phyloP scores from a whole-genome alignment of 495 filamentous ascomycete species.

The Penicillium cataractarum region DNA sequence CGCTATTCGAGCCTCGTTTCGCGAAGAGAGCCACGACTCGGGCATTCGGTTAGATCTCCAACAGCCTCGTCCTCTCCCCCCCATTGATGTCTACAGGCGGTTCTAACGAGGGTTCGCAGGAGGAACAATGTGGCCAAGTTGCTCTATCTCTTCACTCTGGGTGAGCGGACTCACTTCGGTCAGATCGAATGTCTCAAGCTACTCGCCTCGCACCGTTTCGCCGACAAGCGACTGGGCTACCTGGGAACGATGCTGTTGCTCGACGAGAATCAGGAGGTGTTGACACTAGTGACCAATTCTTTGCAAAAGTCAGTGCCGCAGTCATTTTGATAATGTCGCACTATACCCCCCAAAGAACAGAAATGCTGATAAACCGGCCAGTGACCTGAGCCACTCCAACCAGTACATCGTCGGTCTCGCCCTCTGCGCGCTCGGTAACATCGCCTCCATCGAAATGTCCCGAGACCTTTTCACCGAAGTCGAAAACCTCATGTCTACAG shows the following conservation, averaged over 20 bases:
- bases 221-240: conserved; percentile 96
- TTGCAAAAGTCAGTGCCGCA: conserved; percentile 78
- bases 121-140: conserved; percentile 99
- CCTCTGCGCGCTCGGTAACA: conserved; percentile 93
- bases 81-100: conserved; percentile 9
- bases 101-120: conserved; percentile 53
- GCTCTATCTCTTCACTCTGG: conserved; percentile 97
- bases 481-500: conserved; percentile 83
- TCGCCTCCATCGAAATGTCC: conserved; percentile 98
- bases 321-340: neutral
- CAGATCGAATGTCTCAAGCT: conserved; percentile 99
- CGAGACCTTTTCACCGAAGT: conserved; percentile 95
- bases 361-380: conserved; percentile 41
- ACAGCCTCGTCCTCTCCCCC: conserved; percentile 3
- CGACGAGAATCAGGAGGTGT: conserved; percentile 97
- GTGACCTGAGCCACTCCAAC: conserved; percentile 95
- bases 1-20: conserved; percentile 92
- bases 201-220: conserved; percentile 93
- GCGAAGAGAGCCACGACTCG: conserved; percentile 93
- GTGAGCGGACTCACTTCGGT: conserved; percentile 96
- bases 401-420: conserved; percentile 98
- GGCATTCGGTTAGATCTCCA: conserved; percentile 69
- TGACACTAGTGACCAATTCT: conserved; percentile 96
- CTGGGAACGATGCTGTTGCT: conserved; percentile 93
- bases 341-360: neutral